Percentiles rank a stretch among this genome's conserved stretches.
These are phyloP conservation scores for Colletotrichum zoysiae DNA, from an alignment of 2,329 filamentous ascomycete species.

Conservation along the genomic window DNA sequence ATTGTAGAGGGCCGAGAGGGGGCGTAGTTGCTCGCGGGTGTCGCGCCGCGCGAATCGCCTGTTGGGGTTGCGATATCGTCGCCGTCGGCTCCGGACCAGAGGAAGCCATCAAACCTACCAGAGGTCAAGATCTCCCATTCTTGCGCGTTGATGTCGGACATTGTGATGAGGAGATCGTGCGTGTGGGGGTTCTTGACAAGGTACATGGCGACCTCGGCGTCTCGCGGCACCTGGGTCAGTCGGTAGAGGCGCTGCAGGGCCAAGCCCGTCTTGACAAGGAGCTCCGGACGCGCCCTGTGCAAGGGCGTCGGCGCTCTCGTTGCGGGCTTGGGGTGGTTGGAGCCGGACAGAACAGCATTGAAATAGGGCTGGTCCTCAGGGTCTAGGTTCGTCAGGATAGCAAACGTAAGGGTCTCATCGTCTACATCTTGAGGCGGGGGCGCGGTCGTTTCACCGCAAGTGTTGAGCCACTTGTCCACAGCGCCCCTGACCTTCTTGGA, in stretches of 20 bases:
- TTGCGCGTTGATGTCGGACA: constrained; percentile 88
- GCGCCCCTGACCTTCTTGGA: constrained; percentile 92
- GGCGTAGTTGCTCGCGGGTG: constrained; percentile 64
- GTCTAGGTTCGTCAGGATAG: constrained; percentile 89
- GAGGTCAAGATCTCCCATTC: constrained; percentile 98
- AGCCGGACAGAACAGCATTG: constrained; percentile 79
- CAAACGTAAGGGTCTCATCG: constrained; percentile 93
- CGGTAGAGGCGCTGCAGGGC: constrained; percentile 90
- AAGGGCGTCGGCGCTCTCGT: constrained; percentile 77
- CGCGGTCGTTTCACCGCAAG: constrained; percentile 79
- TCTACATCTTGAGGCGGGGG: constrained; percentile 90
- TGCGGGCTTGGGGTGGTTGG: constrained; percentile 67
- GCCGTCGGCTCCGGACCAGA: constrained; percentile 90
- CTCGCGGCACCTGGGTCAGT: constrained; percentile 77
- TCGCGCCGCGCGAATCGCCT: constrained; percentile 63
- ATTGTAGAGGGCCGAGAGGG: constrained; percentile 49
- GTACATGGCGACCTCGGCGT: constrained; percentile 88
- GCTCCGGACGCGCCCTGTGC: constrained; percentile 75
- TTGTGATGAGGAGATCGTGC: constrained; percentile 87
- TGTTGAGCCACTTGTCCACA: constrained; percentile 90
- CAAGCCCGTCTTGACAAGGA: constrained; percentile 79
- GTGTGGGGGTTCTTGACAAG: constrained; percentile 84
- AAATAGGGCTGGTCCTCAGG: constrained; percentile 82
- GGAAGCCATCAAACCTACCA: constrained; percentile 93
- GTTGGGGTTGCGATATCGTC: constrained; percentile 58